Evolutionary conservation across 2,329 filamentous ascomycete species (phyloP).

Genomic region (Mycocentrospora acerina): DNA sequence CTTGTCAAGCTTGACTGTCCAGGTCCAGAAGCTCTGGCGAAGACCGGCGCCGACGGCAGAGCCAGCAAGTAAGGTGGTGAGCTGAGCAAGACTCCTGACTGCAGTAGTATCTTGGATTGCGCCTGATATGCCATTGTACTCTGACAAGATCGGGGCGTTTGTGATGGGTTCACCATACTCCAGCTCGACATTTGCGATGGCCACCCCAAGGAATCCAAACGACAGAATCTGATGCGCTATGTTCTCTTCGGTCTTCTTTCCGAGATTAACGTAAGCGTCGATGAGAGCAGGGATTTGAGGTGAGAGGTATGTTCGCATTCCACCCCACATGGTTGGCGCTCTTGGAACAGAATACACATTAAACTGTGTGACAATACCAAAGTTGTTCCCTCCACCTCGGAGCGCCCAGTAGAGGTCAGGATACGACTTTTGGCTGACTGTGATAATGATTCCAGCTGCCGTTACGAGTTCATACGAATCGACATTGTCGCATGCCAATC

Average conservation of each 20-base stretch:
- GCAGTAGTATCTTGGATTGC: slow-evolving; percentile 17
- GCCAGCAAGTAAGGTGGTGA: slow-evolving; percentile 17
- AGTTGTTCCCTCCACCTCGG: slow-evolving; percentile 34
- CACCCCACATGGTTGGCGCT: slow-evolving; percentile 28
- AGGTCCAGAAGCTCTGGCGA: slow-evolving; percentile 32
- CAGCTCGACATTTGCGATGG: slow-evolving; percentile 22
- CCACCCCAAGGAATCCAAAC: slow-evolving; percentile 15
- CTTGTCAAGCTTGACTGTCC: slow-evolving; percentile 27
- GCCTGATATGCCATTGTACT: slow-evolving; percentile 26
- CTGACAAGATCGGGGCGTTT: slow-evolving; percentile 27
- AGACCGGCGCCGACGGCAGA: slow-evolving; percentile 13
- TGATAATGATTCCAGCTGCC: slow-evolving; percentile 13
- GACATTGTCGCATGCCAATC: slow-evolving; percentile 33
- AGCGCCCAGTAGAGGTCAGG: slow-evolving; percentile 42
- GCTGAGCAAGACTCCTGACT: slow-evolving; percentile 20
- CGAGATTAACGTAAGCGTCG: slow-evolving; percentile 29
- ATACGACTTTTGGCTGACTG: slow-evolving; percentile 23
- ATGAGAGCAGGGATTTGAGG: slow-evolving; percentile 11
- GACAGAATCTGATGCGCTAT: slow-evolving; percentile 32
- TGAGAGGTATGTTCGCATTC: slow-evolving; percentile 13
- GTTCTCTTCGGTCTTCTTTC: slow-evolving; percentile 20
- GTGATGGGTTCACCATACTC: slow-evolving; percentile 27
- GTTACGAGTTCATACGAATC: slow-evolving; percentile 17
- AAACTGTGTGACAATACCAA: slow-evolving; percentile 35
- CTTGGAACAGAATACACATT: slow-evolving; percentile 18